phyloP scores from a whole-genome alignment of 225 moss, liverwort and hornwort species.

The Straminergon stramineum region DNA sequence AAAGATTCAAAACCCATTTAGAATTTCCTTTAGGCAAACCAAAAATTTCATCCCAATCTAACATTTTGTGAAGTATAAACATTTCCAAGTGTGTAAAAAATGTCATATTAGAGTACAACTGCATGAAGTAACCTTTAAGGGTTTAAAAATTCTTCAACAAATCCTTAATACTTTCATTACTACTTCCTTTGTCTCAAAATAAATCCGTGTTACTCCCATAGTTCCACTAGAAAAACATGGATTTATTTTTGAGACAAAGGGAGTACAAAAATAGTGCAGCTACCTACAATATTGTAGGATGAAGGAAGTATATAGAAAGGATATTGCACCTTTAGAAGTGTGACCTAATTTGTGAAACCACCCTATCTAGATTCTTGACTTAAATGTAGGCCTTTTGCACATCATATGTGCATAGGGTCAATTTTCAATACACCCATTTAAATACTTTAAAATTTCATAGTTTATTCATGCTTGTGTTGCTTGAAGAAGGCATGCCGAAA shows the following conservation, averaged over 20 bases:
- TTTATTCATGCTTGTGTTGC: background rate
- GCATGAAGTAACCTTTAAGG: accelerated
- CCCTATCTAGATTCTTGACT: background rate
- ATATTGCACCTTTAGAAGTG: background rate
- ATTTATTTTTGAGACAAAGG: too few species aligned
- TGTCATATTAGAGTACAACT: background rate
- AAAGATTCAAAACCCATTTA: background rate
- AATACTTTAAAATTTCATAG: background rate
- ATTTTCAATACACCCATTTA: background rate
- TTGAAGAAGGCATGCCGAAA: background rate
- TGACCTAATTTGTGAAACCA: background rate
- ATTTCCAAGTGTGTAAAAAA: background rate
- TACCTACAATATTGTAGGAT: accelerated
- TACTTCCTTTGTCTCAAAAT: too few species aligned
- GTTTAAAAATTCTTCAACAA: background rate
- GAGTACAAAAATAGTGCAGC: too few species aligned
- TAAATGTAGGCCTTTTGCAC: too few species aligned
- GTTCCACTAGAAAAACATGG: too few species aligned
- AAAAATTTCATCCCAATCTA: background rate
- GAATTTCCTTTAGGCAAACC: background rate
- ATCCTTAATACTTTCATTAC: background rate
- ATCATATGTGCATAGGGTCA: accelerated
- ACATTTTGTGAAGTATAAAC: background rate
- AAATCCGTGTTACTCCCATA: too few species aligned
- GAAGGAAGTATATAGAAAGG: background rate